These are phyloP conservation scores for Aspergillus alliaceus DNA, from an alignment of 2,329 filamentous ascomycete species.

Conservation along the genomic window DNA sequence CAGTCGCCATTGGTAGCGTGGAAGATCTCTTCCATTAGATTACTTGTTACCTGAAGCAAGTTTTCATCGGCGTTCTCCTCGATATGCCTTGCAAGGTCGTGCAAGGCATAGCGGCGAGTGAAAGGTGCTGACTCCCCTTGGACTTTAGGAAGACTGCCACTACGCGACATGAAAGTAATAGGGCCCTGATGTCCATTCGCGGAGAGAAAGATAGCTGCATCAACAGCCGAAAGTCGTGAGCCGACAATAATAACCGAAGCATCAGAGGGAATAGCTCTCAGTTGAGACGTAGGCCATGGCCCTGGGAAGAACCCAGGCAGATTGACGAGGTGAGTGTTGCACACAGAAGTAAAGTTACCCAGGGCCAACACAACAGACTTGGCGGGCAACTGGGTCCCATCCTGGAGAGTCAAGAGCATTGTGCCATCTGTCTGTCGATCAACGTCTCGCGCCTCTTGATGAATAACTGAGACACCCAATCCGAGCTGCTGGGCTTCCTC, in stretches of 20 bases:
- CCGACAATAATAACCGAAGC: conserved; percentile 9
- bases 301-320: conserved; percentile 7
- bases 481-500: conserved; percentile 2
- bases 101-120: conserved; percentile 5
- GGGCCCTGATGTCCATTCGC: conserved; percentile 8
- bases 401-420: background rate
- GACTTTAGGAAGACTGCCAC: conserved; percentile 10
- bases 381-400: background rate
- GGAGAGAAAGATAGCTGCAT: conserved; percentile 5
- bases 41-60: conserved; percentile 6
- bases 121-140: conserved; percentile 6
- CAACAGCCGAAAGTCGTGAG: conserved; percentile 10
- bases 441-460: conserved; percentile 5
- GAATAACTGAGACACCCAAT: conserved; percentile 3
- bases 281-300: conserved; percentile 11
- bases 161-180: conserved; percentile 12
- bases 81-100: conserved; percentile 2
- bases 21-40: conserved; percentile 10
- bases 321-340: conserved; percentile 5
- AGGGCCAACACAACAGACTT: conserved; percentile 4
- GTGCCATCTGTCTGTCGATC: conserved; percentile 6
- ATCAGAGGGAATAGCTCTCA: conserved; percentile 3
- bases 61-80: conserved; percentile 1
- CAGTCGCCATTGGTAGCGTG: conserved; percentile 5
- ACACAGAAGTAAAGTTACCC: conserved; percentile 7